Evolutionary conservation across 257 asterid species (phyloP).

Genomic region (Capsicum baccatum): DNA sequence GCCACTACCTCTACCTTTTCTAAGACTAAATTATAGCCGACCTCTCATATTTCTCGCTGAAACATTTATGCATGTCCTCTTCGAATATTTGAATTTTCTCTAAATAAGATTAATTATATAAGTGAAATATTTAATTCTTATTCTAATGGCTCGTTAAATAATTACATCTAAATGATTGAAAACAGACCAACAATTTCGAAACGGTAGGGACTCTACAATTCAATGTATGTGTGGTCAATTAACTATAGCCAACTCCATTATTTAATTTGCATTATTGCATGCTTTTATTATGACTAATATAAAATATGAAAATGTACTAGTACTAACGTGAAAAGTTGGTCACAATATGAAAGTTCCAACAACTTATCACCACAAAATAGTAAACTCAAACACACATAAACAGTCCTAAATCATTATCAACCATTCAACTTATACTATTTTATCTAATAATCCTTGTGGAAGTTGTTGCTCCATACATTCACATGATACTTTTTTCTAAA

Average conservation of each 20-base stretch:
- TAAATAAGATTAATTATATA: neutral
- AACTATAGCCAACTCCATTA: neutral
- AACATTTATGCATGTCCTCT: neutral
- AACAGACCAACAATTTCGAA: neutral
- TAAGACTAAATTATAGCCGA: neutral
- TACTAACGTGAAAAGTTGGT: neutral
- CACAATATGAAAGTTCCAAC: neutral
- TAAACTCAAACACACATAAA: neutral
- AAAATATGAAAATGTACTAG: neutral
- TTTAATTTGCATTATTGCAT: neutral
- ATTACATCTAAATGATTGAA: neutral
- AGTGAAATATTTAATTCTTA: neutral
- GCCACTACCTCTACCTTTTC: neutral
- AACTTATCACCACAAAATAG: constrained; percentile 2
- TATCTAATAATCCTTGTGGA: neutral
- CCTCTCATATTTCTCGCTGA: neutral
- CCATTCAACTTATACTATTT: neutral
- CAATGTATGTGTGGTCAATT: neutral
- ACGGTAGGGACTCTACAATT: neutral
- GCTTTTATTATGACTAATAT: neutral
- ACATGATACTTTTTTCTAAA: too few relatives aligned
- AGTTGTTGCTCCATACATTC: neutral
- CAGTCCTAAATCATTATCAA: neutral
- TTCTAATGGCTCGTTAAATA: neutral
- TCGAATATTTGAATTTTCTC: neutral